These are phyloP conservation scores for Eucalyptus regnans DNA, from an alignment of 345 rosid species.

Conservation along the genomic window DNA sequence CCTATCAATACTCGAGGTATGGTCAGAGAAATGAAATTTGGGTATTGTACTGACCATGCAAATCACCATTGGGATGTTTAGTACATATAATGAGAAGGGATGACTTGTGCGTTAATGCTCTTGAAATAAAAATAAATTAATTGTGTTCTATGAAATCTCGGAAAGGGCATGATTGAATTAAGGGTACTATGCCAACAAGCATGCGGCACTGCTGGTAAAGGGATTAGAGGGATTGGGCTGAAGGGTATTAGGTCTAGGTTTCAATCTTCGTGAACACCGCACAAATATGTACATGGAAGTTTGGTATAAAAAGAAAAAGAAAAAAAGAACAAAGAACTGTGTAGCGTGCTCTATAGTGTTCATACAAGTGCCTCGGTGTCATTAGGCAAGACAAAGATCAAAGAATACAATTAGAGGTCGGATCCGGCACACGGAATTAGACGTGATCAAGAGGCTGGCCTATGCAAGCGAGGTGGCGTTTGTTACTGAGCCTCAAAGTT, in stretches of 20 bases:
- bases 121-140: not conserved
- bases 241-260: not conserved
- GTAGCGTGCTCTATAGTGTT: not conserved
- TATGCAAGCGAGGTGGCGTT: not conserved
- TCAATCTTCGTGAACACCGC: not conserved
- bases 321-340: too few relatives aligned
- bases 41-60: not conserved
- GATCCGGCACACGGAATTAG: not conserved
- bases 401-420: not conserved
- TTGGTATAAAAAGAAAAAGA: not conserved
- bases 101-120: not conserved
- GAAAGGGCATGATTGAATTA: not conserved
- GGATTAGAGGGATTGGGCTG: not conserved
- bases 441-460: not conserved
- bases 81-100: not conserved
- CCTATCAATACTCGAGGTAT: not conserved
- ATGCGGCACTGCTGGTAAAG: not conserved
- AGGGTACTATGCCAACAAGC: not conserved
- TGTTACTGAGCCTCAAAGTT: not conserved
- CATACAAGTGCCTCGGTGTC: not conserved
- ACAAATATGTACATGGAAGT: not conserved
- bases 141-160: not conserved
- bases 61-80: not conserved
- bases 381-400: not conserved
- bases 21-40: not conserved